Base-by-base conservation (phyloP, 73 alveolate genomes). In the Chromera velia region DNA sequence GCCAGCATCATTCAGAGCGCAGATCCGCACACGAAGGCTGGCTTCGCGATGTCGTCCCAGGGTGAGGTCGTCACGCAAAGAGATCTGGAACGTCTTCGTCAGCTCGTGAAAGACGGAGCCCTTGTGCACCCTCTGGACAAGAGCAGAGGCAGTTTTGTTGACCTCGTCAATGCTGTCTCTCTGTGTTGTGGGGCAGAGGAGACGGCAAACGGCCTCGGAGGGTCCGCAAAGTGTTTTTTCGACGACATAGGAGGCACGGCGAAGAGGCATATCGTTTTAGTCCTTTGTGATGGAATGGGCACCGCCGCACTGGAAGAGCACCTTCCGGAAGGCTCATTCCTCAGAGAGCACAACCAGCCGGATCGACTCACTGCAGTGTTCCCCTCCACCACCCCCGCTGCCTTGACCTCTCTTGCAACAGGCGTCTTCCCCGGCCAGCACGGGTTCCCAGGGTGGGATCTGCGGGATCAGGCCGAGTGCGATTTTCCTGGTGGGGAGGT, bases 371-470 rank as follows among this genome's bases (percentile, higher is more conserved):
- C 72, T 0, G 85, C 85, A 1, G 85, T 78, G 32, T 78, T 78
- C 29, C 85, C 85, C 18, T 72, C 85, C 34, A 78, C 85, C 0
- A 78, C 85, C 26, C 85, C 85, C 0, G 85, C 85, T 13, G 85
- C 85, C 24, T 48, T 78, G 64, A 78, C 85, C 32, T 68, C 85
- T 13, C 79, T 78, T 64, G 85, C 85, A 19, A 78, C 85, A 28
- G 85, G 45, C 45, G 73, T 33, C 33, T 78, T 71, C 73, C 85
- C 85, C 4, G 85, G 85, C 34, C 85, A 78, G 45, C 85, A 78
- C 69, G 85, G 85, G 18, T 34, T 66, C 48, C 84, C 84, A 0
- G 84, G 84, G 34, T 76, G 84, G 84, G 84, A 76, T 9, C 84
- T 76, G 30, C 84, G 84, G 28, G 84, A 76, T 67, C 84, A 66